Conservation (phyloP, 768 basidiomycete species). For the Symmetrospora coprosmae region DNA sequence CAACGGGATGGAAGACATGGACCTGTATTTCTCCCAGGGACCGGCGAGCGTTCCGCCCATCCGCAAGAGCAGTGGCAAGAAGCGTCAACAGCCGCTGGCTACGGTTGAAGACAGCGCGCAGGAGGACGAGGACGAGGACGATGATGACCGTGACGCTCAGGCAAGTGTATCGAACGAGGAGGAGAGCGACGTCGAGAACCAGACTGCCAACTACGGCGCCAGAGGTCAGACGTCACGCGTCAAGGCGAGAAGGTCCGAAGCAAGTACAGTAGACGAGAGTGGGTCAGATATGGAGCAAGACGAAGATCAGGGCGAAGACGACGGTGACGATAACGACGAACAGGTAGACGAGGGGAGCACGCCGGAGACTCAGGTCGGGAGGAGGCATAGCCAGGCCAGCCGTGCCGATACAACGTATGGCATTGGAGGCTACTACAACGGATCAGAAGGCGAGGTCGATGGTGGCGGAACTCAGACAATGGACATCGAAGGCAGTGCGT, state of each 20-base stretch:
- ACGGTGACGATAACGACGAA: not conserved
- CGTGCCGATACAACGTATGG: not conserved
- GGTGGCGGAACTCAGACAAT: not conserved
- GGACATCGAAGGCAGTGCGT: conserved; percentile 13
- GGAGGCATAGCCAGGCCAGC: too few relatives aligned
- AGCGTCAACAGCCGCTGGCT: not conserved
- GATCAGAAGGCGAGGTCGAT: not conserved
- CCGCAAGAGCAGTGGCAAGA: not conserved
- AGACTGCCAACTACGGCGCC: conserved; percentile 4
- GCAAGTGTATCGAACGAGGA: conserved; percentile 2
- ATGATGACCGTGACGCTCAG: conserved; percentile 19
- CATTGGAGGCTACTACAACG: not conserved
- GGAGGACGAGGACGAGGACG: conserved; percentile 12
- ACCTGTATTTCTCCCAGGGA: conserved; percentile 1
- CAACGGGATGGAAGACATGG: conserved; percentile 21
- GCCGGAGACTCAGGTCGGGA: not conserved
- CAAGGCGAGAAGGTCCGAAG: conserved; percentile 21
- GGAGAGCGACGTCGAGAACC: not conserved
- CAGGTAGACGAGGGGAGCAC: not conserved
- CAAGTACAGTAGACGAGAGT: conserved; percentile 18
- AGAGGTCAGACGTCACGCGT: conserved; percentile 7
- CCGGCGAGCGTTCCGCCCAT: conserved; percentile 5
- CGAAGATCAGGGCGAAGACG: conserved; percentile 26
- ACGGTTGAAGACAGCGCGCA: not conserved
- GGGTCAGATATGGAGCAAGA: conserved; percentile 25